Base-by-base conservation (phyloP, 352 stramenopile genomes). In the Aphanomyces stellatus region DNA sequence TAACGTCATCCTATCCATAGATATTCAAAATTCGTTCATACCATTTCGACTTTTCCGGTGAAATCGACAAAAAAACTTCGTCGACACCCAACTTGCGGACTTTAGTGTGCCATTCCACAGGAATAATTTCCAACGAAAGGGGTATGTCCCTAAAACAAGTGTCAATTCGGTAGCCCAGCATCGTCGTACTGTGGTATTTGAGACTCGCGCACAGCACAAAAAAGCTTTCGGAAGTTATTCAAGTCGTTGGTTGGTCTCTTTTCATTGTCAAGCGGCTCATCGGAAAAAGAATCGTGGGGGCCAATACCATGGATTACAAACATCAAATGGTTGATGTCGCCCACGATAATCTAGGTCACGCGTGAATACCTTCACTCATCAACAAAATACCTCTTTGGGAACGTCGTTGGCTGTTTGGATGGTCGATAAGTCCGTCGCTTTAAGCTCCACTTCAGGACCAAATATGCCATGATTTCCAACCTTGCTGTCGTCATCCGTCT, bases 231-330 rank as follows among this genome's bases (percentile, higher is more conserved):
- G 61, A 94, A 91, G 4, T 79, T 8, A 28, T 28, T 8, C 8
- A 8, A 22, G 8, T 53, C 81, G n/a, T 81, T 19, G 37, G n/a
- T n/a, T n/a, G n/a, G n/a, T n/a, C n/a, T n/a, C 71, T n/a, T 78
- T 87, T 72, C 17, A 19, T 53, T 28, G 46, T 90, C 88, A 53
- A 89, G 79, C 33, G 91, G 84, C 28, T 81, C 85, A 43, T 93
- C 86, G 27, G 88, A 81, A 51, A 94, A 94, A 59, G 92, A 84
- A 7, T 85, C 84, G 57, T 94, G 85, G 30, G 89, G 81, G 25
- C 86, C 86, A n/a, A 95, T 95, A 4, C 86, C 86, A 42, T 95
- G 86, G 51, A 95, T 95, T 24, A 95, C 73, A 48, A 95, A 95
- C 42, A 95, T 75, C 33, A 95, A 74, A 35, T 95, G 86, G 48